phyloP scores from a whole-genome alignment of 768 basidiomycete species.

The Pleurotus djamor region DNA sequence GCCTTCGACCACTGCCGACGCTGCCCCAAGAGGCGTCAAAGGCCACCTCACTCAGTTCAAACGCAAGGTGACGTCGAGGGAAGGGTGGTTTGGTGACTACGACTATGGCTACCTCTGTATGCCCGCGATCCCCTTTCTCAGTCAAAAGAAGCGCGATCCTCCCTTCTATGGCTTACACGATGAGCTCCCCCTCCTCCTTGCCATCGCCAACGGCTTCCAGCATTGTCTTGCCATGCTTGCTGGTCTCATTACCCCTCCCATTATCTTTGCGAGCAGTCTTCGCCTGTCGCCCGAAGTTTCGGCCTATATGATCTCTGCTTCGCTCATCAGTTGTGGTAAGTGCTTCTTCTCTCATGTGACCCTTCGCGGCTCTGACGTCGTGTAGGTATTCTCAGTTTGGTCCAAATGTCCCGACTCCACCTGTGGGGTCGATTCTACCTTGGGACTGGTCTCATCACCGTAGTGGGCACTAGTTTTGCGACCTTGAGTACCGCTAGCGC shows the following conservation, averaged over 20 bases:
- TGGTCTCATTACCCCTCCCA: slow-evolving; percentile 80
- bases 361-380: no score
- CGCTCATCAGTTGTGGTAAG: slow-evolving; percentile 75
- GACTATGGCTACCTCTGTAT: slow-evolving; percentile 75
- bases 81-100: slow-evolving; percentile 86
- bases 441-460: slow-evolving; percentile 79
- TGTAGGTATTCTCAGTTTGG: slow-evolving; percentile 67
- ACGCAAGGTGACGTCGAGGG: slow-evolving; percentile 27
- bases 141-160: slow-evolving; percentile 37
- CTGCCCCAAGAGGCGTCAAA: neutral
- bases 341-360: slow-evolving; percentile 3
- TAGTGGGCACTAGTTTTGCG: slow-evolving; percentile 81
- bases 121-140: slow-evolving; percentile 61
- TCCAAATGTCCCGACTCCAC: slow-evolving; percentile 74
- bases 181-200: slow-evolving; percentile 70
- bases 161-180: slow-evolving; percentile 78
- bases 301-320: slow-evolving; percentile 80
- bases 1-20: neutral
- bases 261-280: slow-evolving; percentile 69
- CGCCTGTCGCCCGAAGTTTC: slow-evolving; percentile 56
- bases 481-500: slow-evolving; percentile 73
- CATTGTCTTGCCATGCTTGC: slow-evolving; percentile 84
- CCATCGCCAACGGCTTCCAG: slow-evolving; percentile 71
- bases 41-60: neutral
- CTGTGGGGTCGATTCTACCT: slow-evolving; percentile 65